Conservation (phyloP, 306 rosid genomes). For the Psophocarpus tetragonolobus region DNA sequence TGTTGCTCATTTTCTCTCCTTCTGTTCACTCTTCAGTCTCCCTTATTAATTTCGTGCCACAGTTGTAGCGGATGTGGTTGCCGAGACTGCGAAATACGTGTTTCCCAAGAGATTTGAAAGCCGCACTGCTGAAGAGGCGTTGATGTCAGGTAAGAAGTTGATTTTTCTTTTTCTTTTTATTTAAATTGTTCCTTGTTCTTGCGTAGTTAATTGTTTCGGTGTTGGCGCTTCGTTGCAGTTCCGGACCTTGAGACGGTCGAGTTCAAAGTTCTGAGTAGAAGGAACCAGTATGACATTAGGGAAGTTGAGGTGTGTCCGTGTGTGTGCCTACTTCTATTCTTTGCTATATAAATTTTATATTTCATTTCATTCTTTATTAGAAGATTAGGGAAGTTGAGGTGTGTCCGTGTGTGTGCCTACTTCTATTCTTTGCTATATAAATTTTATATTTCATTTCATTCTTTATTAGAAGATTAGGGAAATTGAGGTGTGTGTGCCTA, state of each 20-base stretch:
- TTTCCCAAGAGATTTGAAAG: slow-evolving; percentile 79
- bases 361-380: background rate
- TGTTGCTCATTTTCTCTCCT: background rate
- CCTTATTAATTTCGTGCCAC: slow-evolving; percentile 6
- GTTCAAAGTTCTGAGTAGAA: slow-evolving; percentile 67
- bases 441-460: background rate
- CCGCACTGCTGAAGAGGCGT: slow-evolving; percentile 84
- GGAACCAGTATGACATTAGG: slow-evolving; percentile 77
- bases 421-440: background rate
- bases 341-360: background rate
- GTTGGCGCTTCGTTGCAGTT: slow-evolving; percentile 51
- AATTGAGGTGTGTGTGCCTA: slow-evolving; percentile 47
- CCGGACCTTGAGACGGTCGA: slow-evolving; percentile 86
- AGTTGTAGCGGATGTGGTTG: slow-evolving; percentile 65
- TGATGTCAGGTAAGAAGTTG: slow-evolving; percentile 55
- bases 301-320: slow-evolving; percentile 78
- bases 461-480: background rate
- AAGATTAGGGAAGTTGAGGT: slow-evolving; percentile 61
- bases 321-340: background rate
- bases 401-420: background rate
- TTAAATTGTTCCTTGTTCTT: background rate
- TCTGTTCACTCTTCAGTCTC: background rate
- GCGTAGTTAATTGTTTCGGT: background rate
- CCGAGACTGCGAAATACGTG: slow-evolving; percentile 74
- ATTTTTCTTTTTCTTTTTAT: no score